Evolutionary conservation across 305 asterid genomes (phyloP), one percentile per base, ranked within the genome.

Genomic region (Coffea humblotiana): DNA sequence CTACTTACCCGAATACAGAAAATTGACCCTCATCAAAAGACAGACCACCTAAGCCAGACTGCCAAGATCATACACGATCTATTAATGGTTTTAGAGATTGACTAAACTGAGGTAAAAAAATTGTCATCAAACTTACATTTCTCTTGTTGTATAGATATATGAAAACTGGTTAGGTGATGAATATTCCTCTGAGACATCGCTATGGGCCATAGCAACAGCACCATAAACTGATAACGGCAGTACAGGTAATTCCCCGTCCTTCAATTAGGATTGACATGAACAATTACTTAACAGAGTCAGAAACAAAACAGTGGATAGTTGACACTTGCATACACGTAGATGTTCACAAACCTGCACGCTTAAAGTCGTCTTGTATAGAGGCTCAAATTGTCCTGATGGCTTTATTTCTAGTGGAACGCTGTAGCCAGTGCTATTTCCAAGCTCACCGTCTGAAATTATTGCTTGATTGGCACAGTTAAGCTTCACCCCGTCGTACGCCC

Each of bases 131-230:
- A 82, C 99, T 85, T 85, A 95, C 99, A 67, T 93, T 92, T 89
- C 99, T 87, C 92, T 91, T 93, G 86, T 93, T 97, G 56, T 95
- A 95, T 35, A 91, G 98, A 85, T 95, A 92, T 78, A 95, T 89
- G 94, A 95, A 95, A 95, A 95, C 91, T 95, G 98, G 77, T 92
- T 91, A n/a, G 99, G 98, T 1, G 99, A 92, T 54, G 99, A 95
- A 77, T 84, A 89, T 82, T 95, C 98, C 80, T 93, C 98, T 0
- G 95, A 90, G 79, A 86, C 91, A 74, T 87, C 96, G 74, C 87
- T 90, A 77, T 95, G 98, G 79, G 97, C 96, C 99, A 95, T 95
- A 68, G 94, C 95, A 83, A 95, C 91, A 51, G 99, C 92, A 68
- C 99, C 99, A 64, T 93, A 95, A 78, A 95, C 99, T 8, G 99